Conservation (phyloP, 164 flowering plant genomes). For the Cinnamomum chago region DNA sequence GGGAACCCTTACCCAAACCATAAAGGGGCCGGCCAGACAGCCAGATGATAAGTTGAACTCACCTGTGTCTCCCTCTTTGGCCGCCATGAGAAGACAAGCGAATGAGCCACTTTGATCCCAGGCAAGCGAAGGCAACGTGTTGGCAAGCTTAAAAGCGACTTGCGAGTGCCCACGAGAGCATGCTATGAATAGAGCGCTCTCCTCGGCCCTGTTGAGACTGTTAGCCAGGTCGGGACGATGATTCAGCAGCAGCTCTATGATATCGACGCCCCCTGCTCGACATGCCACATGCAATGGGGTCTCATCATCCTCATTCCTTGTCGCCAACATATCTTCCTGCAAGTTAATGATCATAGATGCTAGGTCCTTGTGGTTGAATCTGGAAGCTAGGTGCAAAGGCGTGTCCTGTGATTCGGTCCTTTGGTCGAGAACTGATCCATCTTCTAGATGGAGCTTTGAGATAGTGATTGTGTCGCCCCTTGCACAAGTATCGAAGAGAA, state of each 20-base stretch:
- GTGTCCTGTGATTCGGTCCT: neutral
- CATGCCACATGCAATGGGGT: slow-evolving; percentile 1
- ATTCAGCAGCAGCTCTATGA: neutral
- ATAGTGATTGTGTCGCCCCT: neutral
- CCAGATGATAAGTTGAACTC: neutral
- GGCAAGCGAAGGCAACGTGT: neutral
- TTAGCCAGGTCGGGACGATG: neutral
- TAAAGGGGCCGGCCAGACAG: neutral
- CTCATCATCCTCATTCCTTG: neutral
- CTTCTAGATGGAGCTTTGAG: neutral
- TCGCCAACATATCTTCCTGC: neutral
- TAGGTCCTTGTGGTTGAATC: neutral
- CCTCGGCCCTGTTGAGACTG: neutral
- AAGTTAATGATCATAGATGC: neutral
- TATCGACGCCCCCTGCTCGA: neutral
- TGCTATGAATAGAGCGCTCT: neutral
- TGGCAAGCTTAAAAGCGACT: neutral
- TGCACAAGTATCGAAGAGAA: neutral
- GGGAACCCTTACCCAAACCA: no score
- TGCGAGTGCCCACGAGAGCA: neutral
- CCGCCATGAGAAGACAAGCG: neutral
- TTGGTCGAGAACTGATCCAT: neutral
- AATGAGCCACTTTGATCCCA: neutral
- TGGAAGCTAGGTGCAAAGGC: neutral
- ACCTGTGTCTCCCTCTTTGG: neutral